Conservation (phyloP, 2,329 filamentous ascomycete species). For the Mariannaea elegans region DNA sequence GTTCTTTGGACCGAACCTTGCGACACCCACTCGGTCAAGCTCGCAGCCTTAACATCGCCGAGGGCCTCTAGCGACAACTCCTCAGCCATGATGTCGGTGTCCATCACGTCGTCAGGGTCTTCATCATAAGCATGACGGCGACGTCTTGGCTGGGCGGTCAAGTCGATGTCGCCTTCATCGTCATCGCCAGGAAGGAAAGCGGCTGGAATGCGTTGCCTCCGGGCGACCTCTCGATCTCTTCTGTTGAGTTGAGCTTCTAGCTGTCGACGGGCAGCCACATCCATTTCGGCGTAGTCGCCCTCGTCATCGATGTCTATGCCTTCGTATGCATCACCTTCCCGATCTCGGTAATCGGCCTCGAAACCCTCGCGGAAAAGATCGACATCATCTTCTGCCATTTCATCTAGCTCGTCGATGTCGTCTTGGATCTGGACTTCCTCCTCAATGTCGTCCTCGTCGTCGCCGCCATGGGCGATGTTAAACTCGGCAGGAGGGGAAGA, state of each 20-base stretch:
- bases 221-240: conserved; percentile 76
- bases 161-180: conserved; percentile 83
- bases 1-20: conserved; percentile 90
- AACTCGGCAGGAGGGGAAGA: conserved; percentile 70
- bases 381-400: conserved; percentile 82
- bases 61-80: conserved; percentile 92
- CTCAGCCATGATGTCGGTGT: conserved; percentile 93
- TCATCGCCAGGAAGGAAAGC: conserved; percentile 84
- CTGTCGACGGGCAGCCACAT: conserved; percentile 70
- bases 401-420: conserved; percentile 80
- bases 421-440: conserved; percentile 77
- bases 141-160: conserved; percentile 85
- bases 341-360: conserved; percentile 74
- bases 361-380: conserved; percentile 80
- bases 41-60: conserved; percentile 91
- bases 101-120: conserved; percentile 91
- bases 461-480: conserved; percentile 71
- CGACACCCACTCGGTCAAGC: conserved; percentile 93
- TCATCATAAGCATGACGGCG: conserved; percentile 93
- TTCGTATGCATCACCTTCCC: conserved; percentile 75
- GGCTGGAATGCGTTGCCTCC: conserved; percentile 72
- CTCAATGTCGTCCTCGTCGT: conserved; percentile 77
- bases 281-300: conserved; percentile 76
- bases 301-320: conserved; percentile 80
- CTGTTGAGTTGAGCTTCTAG: conserved; percentile 79